Base-by-base conservation (phyloP, 2,329 filamentous ascomycete genomes). In the Aspergillus sp. region DNA sequence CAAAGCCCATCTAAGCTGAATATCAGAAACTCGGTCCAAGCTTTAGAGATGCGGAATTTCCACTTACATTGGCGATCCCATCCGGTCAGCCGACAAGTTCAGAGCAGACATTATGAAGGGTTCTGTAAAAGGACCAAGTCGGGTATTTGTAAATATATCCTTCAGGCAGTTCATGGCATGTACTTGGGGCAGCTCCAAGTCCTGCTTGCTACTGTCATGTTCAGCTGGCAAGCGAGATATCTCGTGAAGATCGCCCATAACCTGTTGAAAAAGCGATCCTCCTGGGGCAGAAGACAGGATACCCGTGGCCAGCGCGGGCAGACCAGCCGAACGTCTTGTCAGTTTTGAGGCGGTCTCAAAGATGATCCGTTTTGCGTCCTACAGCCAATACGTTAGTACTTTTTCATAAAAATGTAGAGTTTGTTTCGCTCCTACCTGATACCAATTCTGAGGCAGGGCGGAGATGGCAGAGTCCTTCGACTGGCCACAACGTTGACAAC, bases 111-210 rank as follows among this genome's bases (percentile, higher is more conserved):
- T 82, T 6, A 96, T 75, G 54, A 90, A 85, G 0, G 73, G 72
- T 56, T 95, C 88, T 0, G 88, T 86, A 42, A 78, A 77, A 43
- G 81, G 81, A 27, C 87, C 77, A 10, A 97, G 74, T 39, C 82
- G 80, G 0, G 89, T 88, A 53, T 85, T 90, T 45, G 88, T 91
- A 66, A 96, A 93, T 2, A 95, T 84, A 51, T 95, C 90, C 60
- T 93, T 93, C 45, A 98, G 72, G 48, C 88, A 95, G 62, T 98
- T 98, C 60, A 95, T 78, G 0, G 93, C 90, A 64, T 98, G 93
- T 0, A 98, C 93, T 65, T 98, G 91, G 0, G 90, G 86, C 5
- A 97, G 70, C 33, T 86, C 75, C 28, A 76, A 68, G 39, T 78
- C 72, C 47, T 63, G 58, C 11, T 56, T 51, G 13, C 54, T 46